Conservation (phyloP, 768 basidiomycete genomes). For the Serendipita indica region DNA sequence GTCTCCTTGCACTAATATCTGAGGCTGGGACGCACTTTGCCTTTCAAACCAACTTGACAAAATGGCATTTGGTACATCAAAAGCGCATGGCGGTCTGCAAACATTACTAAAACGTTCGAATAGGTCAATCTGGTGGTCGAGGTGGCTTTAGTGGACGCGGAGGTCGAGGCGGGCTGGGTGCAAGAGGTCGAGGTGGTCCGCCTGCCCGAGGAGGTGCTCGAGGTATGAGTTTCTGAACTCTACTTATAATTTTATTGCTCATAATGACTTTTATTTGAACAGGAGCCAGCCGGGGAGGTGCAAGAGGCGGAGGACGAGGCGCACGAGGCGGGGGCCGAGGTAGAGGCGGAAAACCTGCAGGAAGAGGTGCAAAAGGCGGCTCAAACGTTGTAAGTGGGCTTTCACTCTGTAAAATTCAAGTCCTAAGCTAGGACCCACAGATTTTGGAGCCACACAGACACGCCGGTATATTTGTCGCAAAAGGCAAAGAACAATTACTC, state of each 20-base stretch:
- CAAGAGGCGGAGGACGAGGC: conserved; percentile 21
- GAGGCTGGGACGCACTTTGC: background rate
- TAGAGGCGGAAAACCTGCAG: conserved; percentile 43
- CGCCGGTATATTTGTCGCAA: conserved; percentile 88
- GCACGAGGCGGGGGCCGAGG: conserved; percentile 26
- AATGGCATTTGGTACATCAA: conserved; percentile 26
- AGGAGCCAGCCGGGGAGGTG: conserved; percentile 28
- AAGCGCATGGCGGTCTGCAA: background rate
- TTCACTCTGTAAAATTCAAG: background rate
- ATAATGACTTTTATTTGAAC: background rate
- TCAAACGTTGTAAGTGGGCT: conserved; percentile 39
- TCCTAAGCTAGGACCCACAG: background rate
- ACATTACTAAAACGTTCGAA: conserved; percentile 3
- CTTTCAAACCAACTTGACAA: conserved; percentile 9
- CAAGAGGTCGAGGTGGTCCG: conserved; percentile 19
- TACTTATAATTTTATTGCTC: background rate
- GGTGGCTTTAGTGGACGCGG: conserved; percentile 44
- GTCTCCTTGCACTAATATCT: too few relatives aligned
- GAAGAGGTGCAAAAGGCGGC: conserved; percentile 66
- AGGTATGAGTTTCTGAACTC: conserved; percentile 17
- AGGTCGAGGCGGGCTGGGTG: conserved; percentile 26
- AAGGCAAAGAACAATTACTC: conserved; percentile 91
- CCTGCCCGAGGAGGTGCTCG: conserved; percentile 23
- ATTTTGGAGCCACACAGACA: conserved; percentile 93
- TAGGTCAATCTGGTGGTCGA: conserved; percentile 56